Base-by-base conservation (phyloP, 2,329 filamentous ascomycete species). In the Ustulina deusta region DNA sequence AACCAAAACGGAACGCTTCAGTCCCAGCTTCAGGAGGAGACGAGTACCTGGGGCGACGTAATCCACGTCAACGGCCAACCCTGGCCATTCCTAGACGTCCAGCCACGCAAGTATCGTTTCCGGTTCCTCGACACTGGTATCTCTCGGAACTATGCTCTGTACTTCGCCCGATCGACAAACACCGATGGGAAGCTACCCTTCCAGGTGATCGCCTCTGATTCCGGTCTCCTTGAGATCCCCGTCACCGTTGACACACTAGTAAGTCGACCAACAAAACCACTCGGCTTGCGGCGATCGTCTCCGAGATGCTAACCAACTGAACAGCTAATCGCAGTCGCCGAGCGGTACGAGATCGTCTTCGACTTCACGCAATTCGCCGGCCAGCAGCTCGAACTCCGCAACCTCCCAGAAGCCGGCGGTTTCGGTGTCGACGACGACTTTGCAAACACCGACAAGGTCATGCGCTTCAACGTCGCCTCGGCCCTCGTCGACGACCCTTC, bases 61-160 rank as follows among this genome's bases (percentile, higher is more conserved):
- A 86, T 88, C 58, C 82, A 88, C 51, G 86, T 88, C 63, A 89
- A 89, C 71, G 84, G 84, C 1, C 83, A 86, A 68, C 87, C 87
- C 2, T 89, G 87, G 87, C 87, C 87, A 2, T 88, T 81, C 69
- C 71, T 87, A 10, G 80, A 83, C n/a, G 86, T 89, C 3, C 84
- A 89, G 75, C 86, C 85, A 6, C 83, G 87, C 73, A 89, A 88
- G 74, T 89, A 89, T 75, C 84, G 86, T 22, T 83, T 89, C 71
- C 79, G 87, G 2, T 73, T 88, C 62, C 80, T 87, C 29, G 83
- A 88, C 74, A 81, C 83, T 11, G 80, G 83, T n/a, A 72, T 86
- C 58, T 83, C 80, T 29, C 76, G 83, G 54, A 80, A 81, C 17
- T 88, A 85, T 65, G 76, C 80, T 17, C 76, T 88, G 9, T 86